A percentile compares a stretch with the other conserved stretches of the same genome.
phyloP scores from a whole-genome alignment of 2,329 filamentous ascomycete species.

The Mycogone perniciosa region DNA sequence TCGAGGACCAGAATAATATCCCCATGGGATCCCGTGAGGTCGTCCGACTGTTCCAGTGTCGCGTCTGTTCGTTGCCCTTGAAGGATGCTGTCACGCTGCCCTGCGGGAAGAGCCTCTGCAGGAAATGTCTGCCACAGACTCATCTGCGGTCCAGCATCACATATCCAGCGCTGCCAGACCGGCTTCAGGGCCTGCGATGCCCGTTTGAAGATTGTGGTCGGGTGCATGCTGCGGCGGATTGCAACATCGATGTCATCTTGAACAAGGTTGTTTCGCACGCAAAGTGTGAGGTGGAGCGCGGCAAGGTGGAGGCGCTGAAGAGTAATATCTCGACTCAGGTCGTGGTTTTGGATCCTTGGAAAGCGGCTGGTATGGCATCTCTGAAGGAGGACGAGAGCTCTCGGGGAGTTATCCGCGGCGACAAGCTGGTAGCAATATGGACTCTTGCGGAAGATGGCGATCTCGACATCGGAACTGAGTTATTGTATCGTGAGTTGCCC shows the following conservation, averaged over 20 bases:
- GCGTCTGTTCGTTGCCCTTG: conserved; percentile 62
- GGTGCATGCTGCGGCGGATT: conserved; percentile 73
- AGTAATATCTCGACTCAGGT: conserved; percentile 32
- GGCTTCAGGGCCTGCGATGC: conserved; percentile 67
- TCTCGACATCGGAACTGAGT: conserved; percentile 47
- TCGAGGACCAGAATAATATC: background rate
- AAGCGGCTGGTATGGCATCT: conserved; percentile 35
- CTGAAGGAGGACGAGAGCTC: conserved; percentile 29
- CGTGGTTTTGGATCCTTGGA: conserved; percentile 32
- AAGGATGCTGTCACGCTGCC: conserved; percentile 67
- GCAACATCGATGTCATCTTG: conserved; percentile 68
- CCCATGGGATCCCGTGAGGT: conserved; percentile 23
- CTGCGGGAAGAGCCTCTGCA: conserved; percentile 75
- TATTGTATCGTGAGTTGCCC: conserved; percentile 32
- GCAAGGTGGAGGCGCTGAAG: conserved; percentile 24
- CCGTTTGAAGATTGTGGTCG: conserved; percentile 59
- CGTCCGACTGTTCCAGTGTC: conserved; percentile 71
- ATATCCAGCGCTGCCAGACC: conserved; percentile 63
- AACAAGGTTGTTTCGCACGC: conserved; percentile 62
- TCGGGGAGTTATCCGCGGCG: conserved; percentile 41
- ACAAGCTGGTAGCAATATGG: conserved; percentile 61
- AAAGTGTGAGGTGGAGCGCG: conserved; percentile 43
- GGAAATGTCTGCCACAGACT: conserved; percentile 62
- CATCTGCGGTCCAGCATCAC: conserved; percentile 64
- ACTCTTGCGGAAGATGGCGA: conserved; percentile 55